Evolutionary conservation across 179 eudicot species (phyloP).

Genomic region (Silene noctiflora): DNA sequence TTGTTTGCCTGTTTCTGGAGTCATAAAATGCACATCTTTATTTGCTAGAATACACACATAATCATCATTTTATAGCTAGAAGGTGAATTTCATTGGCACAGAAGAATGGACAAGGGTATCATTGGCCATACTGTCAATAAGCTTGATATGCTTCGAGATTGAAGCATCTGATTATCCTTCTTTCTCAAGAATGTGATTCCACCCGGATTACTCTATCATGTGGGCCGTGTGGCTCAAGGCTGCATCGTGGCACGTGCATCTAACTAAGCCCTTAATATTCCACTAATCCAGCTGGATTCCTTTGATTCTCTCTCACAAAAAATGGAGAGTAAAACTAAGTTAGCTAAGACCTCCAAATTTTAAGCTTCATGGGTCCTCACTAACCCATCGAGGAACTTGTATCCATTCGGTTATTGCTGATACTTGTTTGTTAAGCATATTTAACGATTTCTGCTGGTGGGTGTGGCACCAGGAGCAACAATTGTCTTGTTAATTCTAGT

Average conservation of each 20-base stretch:
- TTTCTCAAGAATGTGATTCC: conserved; percentile 4
- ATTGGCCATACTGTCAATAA: background rate
- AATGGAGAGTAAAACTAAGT: background rate
- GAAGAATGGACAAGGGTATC: background rate
- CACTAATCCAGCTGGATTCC: background rate
- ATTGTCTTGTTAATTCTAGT: background rate
- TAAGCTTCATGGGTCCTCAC: background rate
- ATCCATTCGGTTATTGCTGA: background rate
- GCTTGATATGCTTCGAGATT: conserved; percentile 4
- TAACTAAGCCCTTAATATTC: background rate
- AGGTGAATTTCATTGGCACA: background rate
- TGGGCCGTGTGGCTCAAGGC: background rate
- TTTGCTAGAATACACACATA: background rate
- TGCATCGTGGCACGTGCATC: background rate
- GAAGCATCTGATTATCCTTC: background rate
- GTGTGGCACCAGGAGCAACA: background rate
- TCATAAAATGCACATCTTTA: background rate
- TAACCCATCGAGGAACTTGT: too few relatives aligned
- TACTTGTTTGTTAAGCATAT: background rate
- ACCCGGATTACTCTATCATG: background rate
- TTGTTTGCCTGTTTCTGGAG: background rate
- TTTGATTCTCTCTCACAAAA: background rate
- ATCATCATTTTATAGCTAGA: background rate
- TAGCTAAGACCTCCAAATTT: background rate
- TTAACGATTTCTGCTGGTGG: background rate